Base-by-base conservation (phyloP, 164 flowering plant species). In the Vitis vinifera region DNA sequence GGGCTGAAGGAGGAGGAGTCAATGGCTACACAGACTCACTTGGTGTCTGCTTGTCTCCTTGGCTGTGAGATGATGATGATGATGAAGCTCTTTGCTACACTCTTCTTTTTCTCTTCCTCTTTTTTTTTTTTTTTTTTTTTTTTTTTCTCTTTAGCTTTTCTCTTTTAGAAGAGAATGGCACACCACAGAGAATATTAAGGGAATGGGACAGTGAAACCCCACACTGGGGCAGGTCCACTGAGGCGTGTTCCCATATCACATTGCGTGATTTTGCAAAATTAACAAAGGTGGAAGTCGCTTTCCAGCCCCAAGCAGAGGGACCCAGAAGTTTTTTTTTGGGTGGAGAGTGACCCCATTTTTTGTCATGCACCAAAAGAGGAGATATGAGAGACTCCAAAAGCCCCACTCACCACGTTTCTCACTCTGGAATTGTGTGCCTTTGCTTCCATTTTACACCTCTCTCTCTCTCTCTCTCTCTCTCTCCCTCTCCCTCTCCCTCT, bases 11-110 rank as follows among this genome's bases (percentile, higher is more conserved):
- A 62, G 64, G 52, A 51, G 69, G 75, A 74, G 81, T 84, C 85
- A 80, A 80, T 82, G 78, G 79, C 47, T 74, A 76, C 77, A 78
- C 78, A 82, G 71, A 80, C 77, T 78, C 82, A 55, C 67, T 81
- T 72, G 85, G 75, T 81, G 81, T 80, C 69, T 82, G 70, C 73
- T 75, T 83, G 86, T 79, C 86, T 78, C 85, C 83, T 30, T 68
- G 13, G 63, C 37, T n/a, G 44, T 37, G 7, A 37, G 44, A 56
- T 66, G 10, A 49, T 1, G 11, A 62, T 51, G 65, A 61, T 74
- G 65, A 68, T 64, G 71, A 61, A 55, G 30, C 70, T 57, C 72
- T 74, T 68, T 67, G 52, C 7, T 55, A 16, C 12, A 10, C 47
- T 7, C 29, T 37, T 8, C 7, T 37, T 6, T 37, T 37, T 37